phyloP scores from a whole-genome alignment of 1,139 yeast genomes.

The Kodamaea suecica region DNA sequence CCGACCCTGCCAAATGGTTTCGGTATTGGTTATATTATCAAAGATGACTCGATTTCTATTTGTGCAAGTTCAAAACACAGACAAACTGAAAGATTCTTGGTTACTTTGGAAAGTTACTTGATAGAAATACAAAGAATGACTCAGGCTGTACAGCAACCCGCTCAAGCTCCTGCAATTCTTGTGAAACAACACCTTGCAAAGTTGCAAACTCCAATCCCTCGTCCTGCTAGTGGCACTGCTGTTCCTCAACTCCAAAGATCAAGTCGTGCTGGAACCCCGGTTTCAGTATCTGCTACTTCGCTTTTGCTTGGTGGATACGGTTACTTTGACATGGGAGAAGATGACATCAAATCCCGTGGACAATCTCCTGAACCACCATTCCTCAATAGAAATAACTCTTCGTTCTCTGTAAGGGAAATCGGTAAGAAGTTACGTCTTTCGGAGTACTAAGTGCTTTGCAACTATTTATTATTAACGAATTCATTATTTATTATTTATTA shows the following conservation, averaged over 20 bases:
- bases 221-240: neutral
- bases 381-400: conserved; percentile 40
- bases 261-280: neutral
- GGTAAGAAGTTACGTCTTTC: conserved; percentile 72
- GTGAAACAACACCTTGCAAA: neutral
- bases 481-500: conserved; percentile 10
- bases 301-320: conserved; percentile 79
- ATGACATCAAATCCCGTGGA: conserved; percentile 65
- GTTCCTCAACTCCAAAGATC: neutral
- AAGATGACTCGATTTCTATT: conserved; percentile 77
- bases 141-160: neutral
- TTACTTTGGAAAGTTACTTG: conserved; percentile 67
- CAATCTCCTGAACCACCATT: conserved; percentile 67
- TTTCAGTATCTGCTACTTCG: conserved; percentile 19
- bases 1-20: conserved; percentile 89
- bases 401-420: conserved; percentile 57
- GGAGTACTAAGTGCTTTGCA: conserved; percentile 60
- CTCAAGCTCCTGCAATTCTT: neutral
- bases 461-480: conserved; percentile 7
- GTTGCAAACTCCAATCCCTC: neutral
- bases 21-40: conserved; percentile 88
- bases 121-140: conserved; percentile 49
- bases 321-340: conserved; percentile 71
- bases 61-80: conserved; percentile 90
- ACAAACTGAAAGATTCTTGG: conserved; percentile 79